A percentile compares a stretch with the other conserved stretches of the same genome.
These are phyloP conservation scores for Phtheirospermum japonicum DNA, from an alignment of 257 asterid genomes.

Conservation along the genomic window DNA sequence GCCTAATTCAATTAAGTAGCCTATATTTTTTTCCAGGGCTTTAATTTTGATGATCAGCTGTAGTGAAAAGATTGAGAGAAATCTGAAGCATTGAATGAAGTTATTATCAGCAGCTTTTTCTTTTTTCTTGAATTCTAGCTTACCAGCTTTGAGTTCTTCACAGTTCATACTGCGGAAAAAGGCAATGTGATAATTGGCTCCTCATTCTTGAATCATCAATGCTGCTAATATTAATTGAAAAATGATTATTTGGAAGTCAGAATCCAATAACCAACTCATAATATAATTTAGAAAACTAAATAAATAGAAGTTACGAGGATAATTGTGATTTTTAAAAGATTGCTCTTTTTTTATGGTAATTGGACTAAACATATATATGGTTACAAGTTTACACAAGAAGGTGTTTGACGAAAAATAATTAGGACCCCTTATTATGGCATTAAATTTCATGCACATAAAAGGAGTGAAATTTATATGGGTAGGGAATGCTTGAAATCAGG, in stretches of 20 bases:
- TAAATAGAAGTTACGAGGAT: too few species aligned
- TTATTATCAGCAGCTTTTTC: constrained; percentile 30
- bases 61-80: constrained; percentile 25
- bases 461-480: too few species aligned
- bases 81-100: constrained; percentile 27
- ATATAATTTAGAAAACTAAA: too few species aligned
- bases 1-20: constrained; percentile 13
- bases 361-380: too few species aligned
- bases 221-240: constrained; percentile 7
- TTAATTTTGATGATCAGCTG: constrained; percentile 20
- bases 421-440: not conserved
- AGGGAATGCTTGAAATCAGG: too few species aligned
- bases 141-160: too few species aligned
- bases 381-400: too few species aligned
- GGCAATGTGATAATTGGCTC: constrained; percentile 34
- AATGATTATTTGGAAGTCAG: not conserved
- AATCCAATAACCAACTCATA: not conserved
- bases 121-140: too few species aligned
- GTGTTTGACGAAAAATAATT: too few species aligned
- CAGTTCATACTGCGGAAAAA: constrained; percentile 2
- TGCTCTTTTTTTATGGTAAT: too few species aligned
- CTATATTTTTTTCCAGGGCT: constrained; percentile 4
- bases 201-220: constrained; percentile 32
- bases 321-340: too few species aligned
- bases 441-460: constrained; percentile 17